Evolutionary conservation across 164 flowering plant genomes (phyloP).

Genomic region (Liriodendron chinense): DNA sequence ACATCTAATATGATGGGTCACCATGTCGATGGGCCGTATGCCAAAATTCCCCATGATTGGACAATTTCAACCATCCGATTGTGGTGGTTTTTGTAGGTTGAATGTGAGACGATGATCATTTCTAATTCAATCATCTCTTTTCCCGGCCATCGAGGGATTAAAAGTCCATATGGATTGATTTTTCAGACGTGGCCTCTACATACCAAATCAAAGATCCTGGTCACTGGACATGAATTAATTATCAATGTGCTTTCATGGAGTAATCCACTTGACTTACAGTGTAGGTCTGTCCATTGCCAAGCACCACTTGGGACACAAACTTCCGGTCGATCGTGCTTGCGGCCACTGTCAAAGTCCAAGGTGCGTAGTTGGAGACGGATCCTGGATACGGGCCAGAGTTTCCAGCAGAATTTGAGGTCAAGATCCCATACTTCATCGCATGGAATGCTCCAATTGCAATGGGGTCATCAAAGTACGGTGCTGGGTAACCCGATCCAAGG

Average conservation of each 20-base stretch:
- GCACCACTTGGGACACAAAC: slow-evolving; percentile 18
- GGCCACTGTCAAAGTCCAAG: slow-evolving; percentile 26
- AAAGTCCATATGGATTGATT: too few relatives aligned
- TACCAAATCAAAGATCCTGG: too few relatives aligned
- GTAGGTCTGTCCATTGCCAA: slow-evolving; percentile 21
- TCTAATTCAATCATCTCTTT: background rate
- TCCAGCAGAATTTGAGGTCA: slow-evolving; percentile 20
- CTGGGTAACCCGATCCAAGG: background rate
- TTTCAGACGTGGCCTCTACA: too few relatives aligned
- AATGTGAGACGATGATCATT: too few relatives aligned
- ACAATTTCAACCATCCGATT: too few relatives aligned
- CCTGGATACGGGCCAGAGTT: slow-evolving; percentile 9
- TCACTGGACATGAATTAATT: too few relatives aligned
- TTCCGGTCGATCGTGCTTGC: slow-evolving; percentile 23
- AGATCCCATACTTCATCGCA: slow-evolving; percentile 21
- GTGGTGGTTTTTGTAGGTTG: too few relatives aligned
- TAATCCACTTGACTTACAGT: slow-evolving; percentile 19
- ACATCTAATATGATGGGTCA: too few relatives aligned
- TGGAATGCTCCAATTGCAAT: slow-evolving; percentile 25
- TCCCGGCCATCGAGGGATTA: too few relatives aligned
- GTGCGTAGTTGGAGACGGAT: slow-evolving; percentile 11
- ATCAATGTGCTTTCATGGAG: background rate
- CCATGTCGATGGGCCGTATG: too few relatives aligned
- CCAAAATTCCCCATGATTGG: too few relatives aligned
- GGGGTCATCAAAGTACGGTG: slow-evolving; percentile 5